Conservation (phyloP, 2,329 filamentous ascomycete genomes). For the Neobulgaria alba region DNA sequence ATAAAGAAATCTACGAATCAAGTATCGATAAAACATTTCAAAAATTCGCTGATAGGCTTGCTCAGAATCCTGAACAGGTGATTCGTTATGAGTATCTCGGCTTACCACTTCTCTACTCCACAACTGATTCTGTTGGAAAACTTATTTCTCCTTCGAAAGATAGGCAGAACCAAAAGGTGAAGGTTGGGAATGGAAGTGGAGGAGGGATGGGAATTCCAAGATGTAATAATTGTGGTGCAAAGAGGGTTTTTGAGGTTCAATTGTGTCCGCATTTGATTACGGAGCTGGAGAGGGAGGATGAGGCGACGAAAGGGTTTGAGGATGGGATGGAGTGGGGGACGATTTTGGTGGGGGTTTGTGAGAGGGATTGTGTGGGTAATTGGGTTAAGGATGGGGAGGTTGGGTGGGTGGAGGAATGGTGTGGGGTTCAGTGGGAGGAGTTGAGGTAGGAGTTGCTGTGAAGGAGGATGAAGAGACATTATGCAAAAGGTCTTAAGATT, state of each 20-base stretch:
- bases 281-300: conserved; percentile 72
- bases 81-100: conserved; percentile 74
- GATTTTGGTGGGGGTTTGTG: conserved; percentile 78
- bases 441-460: conserved; percentile 28
- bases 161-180: conserved; percentile 21
- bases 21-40: conserved; percentile 69
- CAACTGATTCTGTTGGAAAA: conserved; percentile 64
- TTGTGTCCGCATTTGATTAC: conserved; percentile 84
- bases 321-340: conserved; percentile 99
- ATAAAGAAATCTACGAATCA: conserved; percentile 66
- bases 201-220: conserved; percentile 49
- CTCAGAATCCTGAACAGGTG: conserved; percentile 74
- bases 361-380: conserved; percentile 61
- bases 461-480: conserved; percentile 1
- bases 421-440: conserved; percentile 98
- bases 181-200: conserved; percentile 19
- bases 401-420: conserved; percentile 90
- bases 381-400: conserved; percentile 52
- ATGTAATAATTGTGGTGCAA: conserved; percentile 67
- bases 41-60: conserved; percentile 68
- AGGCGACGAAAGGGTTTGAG: conserved; percentile 38
- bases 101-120: conserved; percentile 69
- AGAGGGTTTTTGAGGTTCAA: conserved; percentile 83
- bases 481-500: too few relatives aligned
- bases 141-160: conserved; percentile 35